Base-by-base conservation (phyloP, 2,329 filamentous ascomycete genomes). In the Botryotinia narcissicola region DNA sequence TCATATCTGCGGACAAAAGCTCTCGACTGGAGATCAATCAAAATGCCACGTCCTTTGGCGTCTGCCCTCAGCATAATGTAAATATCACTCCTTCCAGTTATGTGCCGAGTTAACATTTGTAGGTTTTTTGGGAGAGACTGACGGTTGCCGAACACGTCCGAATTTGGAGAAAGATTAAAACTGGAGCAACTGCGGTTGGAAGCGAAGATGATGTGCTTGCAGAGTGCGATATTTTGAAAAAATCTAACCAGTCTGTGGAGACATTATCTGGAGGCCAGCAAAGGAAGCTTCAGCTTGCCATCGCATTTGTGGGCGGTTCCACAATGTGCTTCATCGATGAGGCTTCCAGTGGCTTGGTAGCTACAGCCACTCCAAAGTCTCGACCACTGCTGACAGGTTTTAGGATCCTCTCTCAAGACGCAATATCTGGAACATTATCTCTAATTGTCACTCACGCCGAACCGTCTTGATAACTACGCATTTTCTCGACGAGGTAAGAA, bases 371-470 rank as follows among this genome's bases (percentile, higher is more conserved):
- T 37, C 4, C 18, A 37, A 22, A 37, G 18, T 37, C 57, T 60
- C 4, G 32, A 60, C 9, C 32, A 60, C 32, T 20, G 57, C 57
- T 60, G 20, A 60, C 57, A 60, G 32, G 6, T 60, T 60, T 20
- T 22, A 60, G 32, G 57, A 92, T 79, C 89, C 90, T 2, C 81
- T 92, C 1, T 90, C 88, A 16, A 83, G 90, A 74, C 82, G 89
- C 54, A 91, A 91, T 81, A 90, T 92, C 54, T 92, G 90, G 90
- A 89, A 91, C 75, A 92, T 92, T 71, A 83, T 92, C 12, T 83
- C 91, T 22, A 86, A 88, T 8, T 89, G 91, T 75, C 86, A 89
- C 72, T 88, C 88, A 14, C 84, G 84, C 63, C 83, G 90, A 46
- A 90, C 89, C 0, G 88, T 91, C 4, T 37, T 60, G 29, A 60